Base-by-base conservation (phyloP, 495 filamentous ascomycete genomes). In the Poronia punctata region DNA sequence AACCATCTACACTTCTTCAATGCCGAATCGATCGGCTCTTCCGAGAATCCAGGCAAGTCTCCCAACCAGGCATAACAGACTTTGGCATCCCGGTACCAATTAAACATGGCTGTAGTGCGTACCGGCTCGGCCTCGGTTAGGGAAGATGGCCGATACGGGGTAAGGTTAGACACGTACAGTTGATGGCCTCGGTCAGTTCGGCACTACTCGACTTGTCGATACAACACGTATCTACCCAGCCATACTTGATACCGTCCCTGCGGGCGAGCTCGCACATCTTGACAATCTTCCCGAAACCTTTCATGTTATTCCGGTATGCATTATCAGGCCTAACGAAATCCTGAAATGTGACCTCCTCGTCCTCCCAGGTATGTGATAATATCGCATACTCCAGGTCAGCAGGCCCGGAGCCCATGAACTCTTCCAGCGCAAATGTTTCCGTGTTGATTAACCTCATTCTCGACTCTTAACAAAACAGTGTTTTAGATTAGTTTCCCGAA, bases 11-110 rank as follows among this genome's bases (percentile, higher is more conserved):
- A 35, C 5, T 35, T 35, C 18, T n/a, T 12, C 1, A 35, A 4
- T 2, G 18, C 21, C 9, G 18, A 12, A 14, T 35, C 33, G 15
- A 35, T 22, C 9, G 33, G 3, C 33, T 23, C 18, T 35, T 35
- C 12, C 8, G 8, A 18, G 20, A 7, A 3, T 6, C 1, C 10
- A 12, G 33, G 33, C 33, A 64, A 41, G 42, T 61, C 59, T 24
- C 37, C 35, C 1, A 65, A 38, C 45, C 53, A 59, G 3, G 42
- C 61, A 35, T 57, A 62, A 30, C 61, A 65, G 6, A 55, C 40
- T 9, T 3, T 17, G 14, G 57, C 37, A 1, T 26, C 28, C 14
- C 31, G 14, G 41, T 62, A 65, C 59, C 54, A 65, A 3, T 24
- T 27, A 29, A 35, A 64, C 56, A 56, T 63, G 7, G 52, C 20